Base-by-base conservation (phyloP, 768 basidiomycete genomes). In the Crassisporium funariophilum region DNA sequence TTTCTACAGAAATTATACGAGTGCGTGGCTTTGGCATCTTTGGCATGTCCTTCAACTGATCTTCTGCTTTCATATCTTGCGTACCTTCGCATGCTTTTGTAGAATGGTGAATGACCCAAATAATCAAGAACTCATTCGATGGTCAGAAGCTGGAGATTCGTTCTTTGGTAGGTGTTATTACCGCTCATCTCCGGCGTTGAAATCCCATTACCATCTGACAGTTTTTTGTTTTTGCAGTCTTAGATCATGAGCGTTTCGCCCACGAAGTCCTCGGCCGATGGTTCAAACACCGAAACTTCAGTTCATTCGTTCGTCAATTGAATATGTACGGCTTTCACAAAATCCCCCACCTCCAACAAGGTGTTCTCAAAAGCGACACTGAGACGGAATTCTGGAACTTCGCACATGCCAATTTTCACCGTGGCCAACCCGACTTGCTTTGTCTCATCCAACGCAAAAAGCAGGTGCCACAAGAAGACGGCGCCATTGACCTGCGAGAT, bases 251-350 rank as follows among this genome's bases (percentile, higher is more conserved):
- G 64, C 84, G 84, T 21, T 91, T 98, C 63, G 88, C 91, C 2
- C 82, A 83, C 29, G 88, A 95, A 66, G 82, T 97, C 23, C 81
- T 98, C 5, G 91, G 91, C 3, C 81, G 84, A 34, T 98, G 88
- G 84, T 99, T 98, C 83, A 99, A 99, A 65, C 97, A 98, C 70
- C 84, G 88, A 50, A 97, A 95, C 65, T 98, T 97, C 68, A 81
- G 82, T 47, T 89, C 87, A 24, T 97, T 97, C 57, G 92, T 95
- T 13, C 79, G 92, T 11, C 92, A 97, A 62, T 77, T 95, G 55
- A 97, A 95, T 76, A 94, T 94, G 89, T 97, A 95, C 66, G 91
- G 91, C 44, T 93, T 94, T 65, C 89, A 91, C 77, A 89, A 89
- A 72, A 91, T 98, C 37, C 95, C 94, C 0, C 94, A 98, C 62